These are phyloP conservation scores for Trichosporon faecale DNA, from an alignment of 1,284 basidiomycete species.

Conservation along the genomic window DNA sequence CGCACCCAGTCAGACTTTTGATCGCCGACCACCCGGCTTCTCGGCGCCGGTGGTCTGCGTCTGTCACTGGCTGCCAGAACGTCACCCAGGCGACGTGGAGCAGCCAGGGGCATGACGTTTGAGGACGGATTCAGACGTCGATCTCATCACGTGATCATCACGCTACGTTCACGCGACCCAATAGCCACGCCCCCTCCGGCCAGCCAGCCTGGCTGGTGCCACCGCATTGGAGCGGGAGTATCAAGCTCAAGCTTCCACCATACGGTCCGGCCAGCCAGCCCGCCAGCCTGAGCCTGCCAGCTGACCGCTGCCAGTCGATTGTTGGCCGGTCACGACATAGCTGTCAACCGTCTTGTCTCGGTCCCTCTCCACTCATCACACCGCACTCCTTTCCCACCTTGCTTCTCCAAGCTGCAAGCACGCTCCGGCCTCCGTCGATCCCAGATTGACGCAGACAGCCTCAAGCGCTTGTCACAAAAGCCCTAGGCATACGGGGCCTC, in stretches of 20 bases:
- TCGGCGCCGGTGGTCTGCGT: background rate
- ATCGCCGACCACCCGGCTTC: background rate
- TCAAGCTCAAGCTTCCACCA: background rate
- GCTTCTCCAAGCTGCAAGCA: background rate
- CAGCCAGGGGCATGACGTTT: background rate
- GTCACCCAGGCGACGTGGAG: background rate
- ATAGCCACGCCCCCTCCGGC: background rate
- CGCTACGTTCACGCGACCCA: background rate
- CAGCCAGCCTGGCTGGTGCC: background rate
- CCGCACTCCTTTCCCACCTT: background rate
- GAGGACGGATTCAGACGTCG: background rate
- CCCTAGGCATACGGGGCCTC: background rate
- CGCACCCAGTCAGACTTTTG: background rate
- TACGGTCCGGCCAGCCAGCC: background rate
- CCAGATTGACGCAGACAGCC: conserved; percentile 1
- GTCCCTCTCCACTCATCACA: background rate
- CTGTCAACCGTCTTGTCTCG: background rate
- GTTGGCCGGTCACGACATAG: background rate
- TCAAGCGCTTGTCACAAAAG: conserved; percentile 1
- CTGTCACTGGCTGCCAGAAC: background rate
- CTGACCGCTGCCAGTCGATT: conserved; percentile 1
- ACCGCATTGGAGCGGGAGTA: background rate
- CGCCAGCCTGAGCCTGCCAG: too few relatives aligned
- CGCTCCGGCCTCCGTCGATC: background rate
- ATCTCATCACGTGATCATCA: background rate